A percentile compares a stretch with the other conserved stretches of the same genome.
phyloP scores from a whole-genome alignment of 1,284 basidiomycete species.

The Salmacisia buchloeana region DNA sequence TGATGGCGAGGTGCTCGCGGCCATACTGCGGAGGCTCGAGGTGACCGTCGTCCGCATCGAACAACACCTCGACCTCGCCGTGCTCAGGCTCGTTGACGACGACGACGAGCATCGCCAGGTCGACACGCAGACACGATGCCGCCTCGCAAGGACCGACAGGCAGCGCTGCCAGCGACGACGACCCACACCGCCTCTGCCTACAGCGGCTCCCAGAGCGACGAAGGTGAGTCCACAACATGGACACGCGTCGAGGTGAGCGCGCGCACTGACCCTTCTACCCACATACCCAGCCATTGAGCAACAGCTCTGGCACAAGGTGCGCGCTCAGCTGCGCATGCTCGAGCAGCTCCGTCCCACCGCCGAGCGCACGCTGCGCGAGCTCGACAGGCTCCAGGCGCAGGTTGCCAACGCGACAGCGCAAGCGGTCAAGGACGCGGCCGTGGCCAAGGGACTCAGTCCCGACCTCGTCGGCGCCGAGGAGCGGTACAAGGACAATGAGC shows the following conservation, averaged over 20 bases:
- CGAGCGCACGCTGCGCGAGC: constrained; percentile 21
- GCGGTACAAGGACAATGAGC: constrained; percentile 17
- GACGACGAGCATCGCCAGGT: too few species aligned
- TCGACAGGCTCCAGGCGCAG: constrained; percentile 1
- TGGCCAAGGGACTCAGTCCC: constrained; percentile 18
- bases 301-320: constrained; percentile 43
- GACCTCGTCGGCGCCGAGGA: constrained; percentile 25
- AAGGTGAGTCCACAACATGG: neutral
- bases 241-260: neutral
- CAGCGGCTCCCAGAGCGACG: neutral
- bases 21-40: neutral
- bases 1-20: too few species aligned
- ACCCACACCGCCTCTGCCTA: neutral
- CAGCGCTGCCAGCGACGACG: neutral
- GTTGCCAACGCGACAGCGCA: neutral
- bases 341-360: constrained; percentile 27
- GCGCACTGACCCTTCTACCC: neutral
- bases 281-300: constrained; percentile 22
- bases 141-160: neutral
- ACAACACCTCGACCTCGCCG: neutral
- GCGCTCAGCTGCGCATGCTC: constrained; percentile 33
- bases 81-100: neutral
- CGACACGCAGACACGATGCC: neutral
- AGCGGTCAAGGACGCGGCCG: constrained; percentile 11
- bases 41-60: neutral